Evolutionary conservation across 139 green algal genomes (phyloP), one percentile per base, ranked within the genome.

Genomic region (Desmodesmus armatus): DNA sequence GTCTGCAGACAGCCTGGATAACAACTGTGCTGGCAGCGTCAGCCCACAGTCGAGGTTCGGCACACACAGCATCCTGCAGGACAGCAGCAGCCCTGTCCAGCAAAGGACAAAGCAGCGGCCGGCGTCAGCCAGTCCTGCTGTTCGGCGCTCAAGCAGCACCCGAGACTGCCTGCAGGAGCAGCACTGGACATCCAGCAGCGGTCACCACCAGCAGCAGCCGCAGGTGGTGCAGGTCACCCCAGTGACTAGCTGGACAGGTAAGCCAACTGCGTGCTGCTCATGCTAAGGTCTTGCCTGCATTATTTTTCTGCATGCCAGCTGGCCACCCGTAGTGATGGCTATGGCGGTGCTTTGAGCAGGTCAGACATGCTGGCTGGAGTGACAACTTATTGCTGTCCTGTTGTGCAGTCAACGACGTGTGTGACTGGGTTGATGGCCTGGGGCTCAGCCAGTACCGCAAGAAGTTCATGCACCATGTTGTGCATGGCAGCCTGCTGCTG

Each of bases 391-490:
- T 70, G 29, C 70, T n/a, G 21, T 55, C 47, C 7, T 33, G 41
- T 13, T 9, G 3, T 31, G 49, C 88, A 91, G 90, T 92, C 33
- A 29, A 44, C 5, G 90, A 96, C 33, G 94, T 96, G 17, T 92
- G 87, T 37, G 86, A 86, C 47, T 97, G 92, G 92, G 78, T 95
- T 43, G 92, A 94, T 11, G 82, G 81, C 77, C 87, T 96, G 3
- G 93, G 93, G 0, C 78, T 97, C 78, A 89, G 88, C 4, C 93
- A 96, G 85, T 96, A 96, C 84, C 87, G 93, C 72, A 88, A 91
- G 44, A 89, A 89, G 25, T 96, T 97, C 84, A 40, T 93, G 80
- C 93, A 96, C 85, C 85, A 96, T 72, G 87, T 73, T 40, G 70
- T 97, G 0, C 81, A 90, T 69, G 94, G 94, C 60, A 40, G 39